Conservation (phyloP, 2,329 filamentous ascomycete genomes). For the Penicillium digitatum region DNA sequence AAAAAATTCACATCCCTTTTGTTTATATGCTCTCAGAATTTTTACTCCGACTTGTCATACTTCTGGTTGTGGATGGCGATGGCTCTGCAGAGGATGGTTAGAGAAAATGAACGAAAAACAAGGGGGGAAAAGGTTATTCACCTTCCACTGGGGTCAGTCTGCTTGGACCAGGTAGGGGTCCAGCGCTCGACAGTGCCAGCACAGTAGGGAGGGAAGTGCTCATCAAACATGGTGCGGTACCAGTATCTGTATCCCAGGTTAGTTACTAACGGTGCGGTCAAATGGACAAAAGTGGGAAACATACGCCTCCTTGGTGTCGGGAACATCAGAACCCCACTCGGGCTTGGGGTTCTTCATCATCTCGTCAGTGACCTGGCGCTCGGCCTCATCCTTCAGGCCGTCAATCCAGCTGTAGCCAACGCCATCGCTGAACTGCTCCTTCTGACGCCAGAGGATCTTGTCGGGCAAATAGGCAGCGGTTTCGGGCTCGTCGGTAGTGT, state of each 20-base stretch:
- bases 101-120: background rate
- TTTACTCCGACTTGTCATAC: conserved; percentile 54
- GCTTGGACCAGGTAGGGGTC: conserved; percentile 96
- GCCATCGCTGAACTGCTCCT: conserved; percentile 98
- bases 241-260: conserved; percentile 62
- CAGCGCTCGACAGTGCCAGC: conserved; percentile 92
- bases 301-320: conserved; percentile 93
- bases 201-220: conserved; percentile 91
- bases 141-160: conserved; percentile 92
- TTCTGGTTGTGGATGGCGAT: conserved; percentile 72
- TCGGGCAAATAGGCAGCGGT: conserved; percentile 86
- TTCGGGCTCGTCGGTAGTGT: conserved; percentile 80
- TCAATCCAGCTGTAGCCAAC: conserved; percentile 99
- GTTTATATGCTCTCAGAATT: conserved; percentile 13
- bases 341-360: conserved; percentile 98
- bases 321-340: conserved; percentile 89
- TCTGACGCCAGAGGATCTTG: conserved; percentile 95
- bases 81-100: conserved; percentile 52
- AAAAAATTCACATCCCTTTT: conserved; percentile 16
- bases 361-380: conserved; percentile 85
- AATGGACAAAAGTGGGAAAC: conserved; percentile 30
- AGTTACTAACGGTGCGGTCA: conserved; percentile 6
- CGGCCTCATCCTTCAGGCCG: conserved; percentile 89
- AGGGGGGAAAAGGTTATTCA: conserved; percentile 39
- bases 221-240: conserved; percentile 98